Evolutionary conservation across 371 early-diverging fungal species (phyloP).

Genomic region (Mortierella sp.): DNA sequence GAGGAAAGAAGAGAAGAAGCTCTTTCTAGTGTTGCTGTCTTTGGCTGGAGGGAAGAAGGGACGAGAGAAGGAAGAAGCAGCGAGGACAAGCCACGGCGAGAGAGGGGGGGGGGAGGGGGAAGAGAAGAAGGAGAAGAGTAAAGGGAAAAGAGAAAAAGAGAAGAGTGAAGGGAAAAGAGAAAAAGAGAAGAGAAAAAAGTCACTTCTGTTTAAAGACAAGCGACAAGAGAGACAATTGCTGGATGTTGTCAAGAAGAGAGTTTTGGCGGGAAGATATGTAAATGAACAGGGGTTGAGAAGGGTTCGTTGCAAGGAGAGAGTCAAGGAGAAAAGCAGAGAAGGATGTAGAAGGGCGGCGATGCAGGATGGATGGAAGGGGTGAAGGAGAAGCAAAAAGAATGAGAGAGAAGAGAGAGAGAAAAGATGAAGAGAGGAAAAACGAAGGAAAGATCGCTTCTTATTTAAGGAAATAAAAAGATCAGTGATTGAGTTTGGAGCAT

Average conservation of each 20-base stretch:
- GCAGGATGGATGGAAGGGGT: not conserved
- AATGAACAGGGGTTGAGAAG: not conserved
- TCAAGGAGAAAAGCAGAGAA: not conserved
- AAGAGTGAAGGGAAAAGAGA: not conserved
- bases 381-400: not conserved
- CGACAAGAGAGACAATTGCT: not conserved
- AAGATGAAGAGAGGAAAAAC: not conserved
- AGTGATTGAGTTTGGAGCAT: not conserved
- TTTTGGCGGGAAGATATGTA: constrained; percentile 6
- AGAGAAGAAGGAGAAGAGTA: not conserved
- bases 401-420: not conserved
- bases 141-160: not conserved
- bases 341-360: not conserved
- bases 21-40: not conserved
- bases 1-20: not conserved
- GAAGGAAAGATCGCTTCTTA: not conserved
- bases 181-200: not conserved
- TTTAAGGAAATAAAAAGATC: not conserved
- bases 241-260: not conserved
- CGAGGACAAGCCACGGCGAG: not conserved
- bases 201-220: not conserved
- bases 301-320: not conserved
- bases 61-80: not conserved
- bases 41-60: too few species aligned
- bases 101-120: not conserved